These are phyloP conservation scores for Saccharomycopsis oosterbeekiorum DNA, from an alignment of 805 yeast genomes.

Conservation along the genomic window DNA sequence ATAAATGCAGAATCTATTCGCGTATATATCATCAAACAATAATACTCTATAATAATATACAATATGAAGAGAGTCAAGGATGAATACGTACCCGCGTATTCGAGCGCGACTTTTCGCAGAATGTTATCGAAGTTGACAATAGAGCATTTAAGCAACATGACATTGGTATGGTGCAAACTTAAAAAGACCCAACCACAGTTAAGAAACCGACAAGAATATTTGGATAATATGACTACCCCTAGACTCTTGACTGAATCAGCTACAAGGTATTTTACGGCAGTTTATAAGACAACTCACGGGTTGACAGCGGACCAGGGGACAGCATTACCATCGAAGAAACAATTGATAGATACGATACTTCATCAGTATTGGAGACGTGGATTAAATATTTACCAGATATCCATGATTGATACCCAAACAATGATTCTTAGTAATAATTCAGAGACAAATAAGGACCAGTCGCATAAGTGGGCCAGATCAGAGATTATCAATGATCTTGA, in stretches of 20 bases:
- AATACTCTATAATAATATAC: no score
- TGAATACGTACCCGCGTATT: constrained; percentile 3
- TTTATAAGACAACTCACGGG: not conserved
- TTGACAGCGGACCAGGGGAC: not conserved
- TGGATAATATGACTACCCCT: not conserved
- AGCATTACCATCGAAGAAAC: constrained; percentile 19
- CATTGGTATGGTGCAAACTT: constrained; percentile 15
- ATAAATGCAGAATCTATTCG: no score
- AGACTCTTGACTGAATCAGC: not conserved
- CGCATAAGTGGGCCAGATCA: constrained; percentile 29
- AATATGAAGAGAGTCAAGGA: not conserved
- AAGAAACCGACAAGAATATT: not conserved
- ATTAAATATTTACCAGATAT: constrained; percentile 51
- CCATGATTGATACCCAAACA: constrained; percentile 60
- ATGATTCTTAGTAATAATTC: constrained; percentile 28
- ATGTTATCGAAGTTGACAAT: constrained; percentile 3
- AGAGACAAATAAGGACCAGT: constrained; percentile 33
- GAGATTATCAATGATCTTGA: constrained; percentile 23
- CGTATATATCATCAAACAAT: not conserved
- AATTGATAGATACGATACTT: constrained; percentile 36
- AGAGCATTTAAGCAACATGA: constrained; percentile 9
- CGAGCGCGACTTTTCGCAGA: constrained; percentile 4
- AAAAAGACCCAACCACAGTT: constrained; percentile 4
- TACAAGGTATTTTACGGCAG: not conserved
- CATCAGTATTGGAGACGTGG: constrained; percentile 47